Conservation (phyloP, 2,329 filamentous ascomycete species). For the Biscogniauxia mediterranea region DNA sequence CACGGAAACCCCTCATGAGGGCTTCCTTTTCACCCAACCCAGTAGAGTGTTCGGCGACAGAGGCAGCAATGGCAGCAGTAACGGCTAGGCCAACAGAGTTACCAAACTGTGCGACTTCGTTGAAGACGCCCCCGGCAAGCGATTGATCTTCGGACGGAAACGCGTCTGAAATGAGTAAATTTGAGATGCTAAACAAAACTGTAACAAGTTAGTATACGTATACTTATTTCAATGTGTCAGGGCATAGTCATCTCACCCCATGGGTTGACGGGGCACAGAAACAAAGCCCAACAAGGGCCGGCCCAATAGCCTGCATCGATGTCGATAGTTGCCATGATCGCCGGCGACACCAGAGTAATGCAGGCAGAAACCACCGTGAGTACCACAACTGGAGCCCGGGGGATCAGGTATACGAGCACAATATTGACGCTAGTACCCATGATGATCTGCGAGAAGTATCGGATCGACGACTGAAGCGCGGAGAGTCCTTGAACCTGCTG, state of each 20-base stretch:
- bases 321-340: conserved; percentile 53
- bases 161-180: conserved; percentile 52
- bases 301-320: conserved; percentile 51
- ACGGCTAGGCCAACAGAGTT: conserved; percentile 51
- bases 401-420: conserved; percentile 41
- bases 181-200: conserved; percentile 55
- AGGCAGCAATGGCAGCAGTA: conserved; percentile 46
- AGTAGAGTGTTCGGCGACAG: conserved; percentile 40
- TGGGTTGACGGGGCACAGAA: conserved; percentile 43
- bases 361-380: conserved; percentile 40
- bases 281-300: conserved; percentile 42
- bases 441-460: conserved; percentile 44
- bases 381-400: conserved; percentile 37
- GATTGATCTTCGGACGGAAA: conserved; percentile 55
- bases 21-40: conserved; percentile 19
- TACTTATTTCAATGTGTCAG: not conserved
- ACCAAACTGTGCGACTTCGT: conserved; percentile 57
- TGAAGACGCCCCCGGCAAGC: conserved; percentile 60
- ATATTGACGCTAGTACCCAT: conserved; percentile 44
- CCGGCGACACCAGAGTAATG: conserved; percentile 45
- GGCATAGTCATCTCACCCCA: conserved; percentile 33
- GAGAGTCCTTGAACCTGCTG: conserved; percentile 43
- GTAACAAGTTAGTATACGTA: not conserved
- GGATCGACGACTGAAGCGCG: conserved; percentile 40
- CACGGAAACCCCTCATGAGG: conserved; percentile 51